Base-by-base conservation (phyloP, 202 grass and related monocot genomes). In the Tripidium arundinaceum region DNA sequence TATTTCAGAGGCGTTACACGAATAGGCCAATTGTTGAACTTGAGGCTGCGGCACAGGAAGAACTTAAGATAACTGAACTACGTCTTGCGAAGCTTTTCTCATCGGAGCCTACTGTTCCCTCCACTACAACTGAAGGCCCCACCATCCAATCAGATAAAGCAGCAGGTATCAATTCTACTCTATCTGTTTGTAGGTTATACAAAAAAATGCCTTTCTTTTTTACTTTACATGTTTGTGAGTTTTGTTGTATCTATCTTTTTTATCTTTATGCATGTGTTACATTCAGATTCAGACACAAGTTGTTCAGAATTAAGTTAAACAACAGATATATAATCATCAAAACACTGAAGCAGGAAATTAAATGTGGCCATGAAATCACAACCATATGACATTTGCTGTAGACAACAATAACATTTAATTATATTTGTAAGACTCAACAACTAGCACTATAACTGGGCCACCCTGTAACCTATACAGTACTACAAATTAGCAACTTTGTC, bases 11-110 rank as follows among this genome's bases (percentile, higher is more conserved):
- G 69, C 94, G 90, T 55, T 98, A 91, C 27, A 12, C 31, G 22
- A 98, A 98, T 86, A 90, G 86, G 62, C 89, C 94, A 69, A 89
- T 98, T 46, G 72, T 94, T 70, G 94, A 98, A 67, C 79, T 98
- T 77, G 91, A 31, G 29, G 29, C 29, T 31, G 29, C 29, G 29
- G 29, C 29, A 31, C 29, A 31, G 29, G 29, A 31, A 98, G 89
- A 94, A 54, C 70, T 92, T 69, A 98, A 98, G 70, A 89, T 94
- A 78, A 92, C 81, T 47, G 91, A 94, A 80, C 68, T 94, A 47
- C 87, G 88, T 27, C 89, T 94, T 83, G 85, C 86, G 40, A 90
- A 84, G 66, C 90, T 94, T 89, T 87, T 98, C 57, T 41, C 82
- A 18, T 69, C 90, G 71, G 86, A 82, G 75, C 59, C 77, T 40